These are phyloP conservation scores for Porphyrellus sp. DNA, from an alignment of 1,284 basidiomycete genomes.

Conservation along the genomic window DNA sequence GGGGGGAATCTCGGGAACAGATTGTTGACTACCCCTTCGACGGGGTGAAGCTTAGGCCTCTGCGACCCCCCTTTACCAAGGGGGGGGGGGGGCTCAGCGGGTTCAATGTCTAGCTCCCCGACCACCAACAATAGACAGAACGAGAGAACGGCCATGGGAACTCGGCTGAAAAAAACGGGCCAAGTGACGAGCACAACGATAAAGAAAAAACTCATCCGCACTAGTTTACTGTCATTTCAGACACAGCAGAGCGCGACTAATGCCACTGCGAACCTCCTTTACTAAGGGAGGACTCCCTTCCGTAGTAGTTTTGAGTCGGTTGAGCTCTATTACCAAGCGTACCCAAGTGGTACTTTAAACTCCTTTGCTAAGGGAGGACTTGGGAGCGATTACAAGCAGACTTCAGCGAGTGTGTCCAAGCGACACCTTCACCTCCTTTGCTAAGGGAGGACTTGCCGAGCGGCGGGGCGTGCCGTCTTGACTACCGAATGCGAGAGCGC, in stretches of 20 bases:
- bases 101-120: background rate
- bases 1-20: background rate
- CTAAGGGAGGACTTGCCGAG: slow-evolving; percentile 1
- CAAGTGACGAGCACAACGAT: background rate
- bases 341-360: background rate
- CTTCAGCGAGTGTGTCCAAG: background rate
- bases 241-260: background rate
- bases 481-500: background rate
- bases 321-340: background rate
- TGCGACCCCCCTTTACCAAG: slow-evolving; percentile 6
- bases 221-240: background rate
- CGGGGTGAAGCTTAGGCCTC: background rate
- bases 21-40: background rate
- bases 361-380: background rate
- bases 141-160: background rate
- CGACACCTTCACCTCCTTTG: background rate
- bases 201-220: background rate
- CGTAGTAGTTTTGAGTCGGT: background rate
- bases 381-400: background rate
- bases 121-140: background rate
- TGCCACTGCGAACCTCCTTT: slow-evolving; percentile 1
- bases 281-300: slow-evolving; percentile 1
- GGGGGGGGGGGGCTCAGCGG: background rate
- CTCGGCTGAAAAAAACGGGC: background rate
- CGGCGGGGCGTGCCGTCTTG: background rate